A percentile compares a stretch with the other conserved stretches of the same genome.
Evolutionary conservation across 2,329 filamentous ascomycete species (phyloP).

Genomic region (Ramularia endophylla): DNA sequence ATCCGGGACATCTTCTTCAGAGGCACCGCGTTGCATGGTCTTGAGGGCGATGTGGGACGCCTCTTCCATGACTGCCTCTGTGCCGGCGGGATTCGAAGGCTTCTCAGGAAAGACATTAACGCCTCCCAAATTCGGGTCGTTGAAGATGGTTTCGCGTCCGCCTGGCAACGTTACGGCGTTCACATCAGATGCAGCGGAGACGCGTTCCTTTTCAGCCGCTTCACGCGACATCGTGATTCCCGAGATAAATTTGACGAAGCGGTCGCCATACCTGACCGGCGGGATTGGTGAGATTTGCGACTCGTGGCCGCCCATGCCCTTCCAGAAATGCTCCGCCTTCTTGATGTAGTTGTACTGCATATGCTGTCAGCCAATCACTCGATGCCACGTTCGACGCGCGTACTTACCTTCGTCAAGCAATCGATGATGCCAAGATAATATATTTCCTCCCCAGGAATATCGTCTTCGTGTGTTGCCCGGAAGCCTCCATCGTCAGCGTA

Average conservation of each 20-base stretch:
- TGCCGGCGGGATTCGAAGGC: conserved; percentile 32
- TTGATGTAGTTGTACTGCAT: conserved; percentile 85
- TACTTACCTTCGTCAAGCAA: conserved; percentile 87
- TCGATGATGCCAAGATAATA: conserved; percentile 99
- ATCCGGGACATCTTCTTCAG: conserved; percentile 55
- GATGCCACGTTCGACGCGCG: neutral
- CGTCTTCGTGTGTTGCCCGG: conserved; percentile 85
- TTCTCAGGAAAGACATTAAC: conserved; percentile 30
- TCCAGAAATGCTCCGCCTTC: conserved; percentile 94
- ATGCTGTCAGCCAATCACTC: neutral
- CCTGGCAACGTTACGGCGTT: conserved; percentile 16
- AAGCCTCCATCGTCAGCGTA: conserved; percentile 93
- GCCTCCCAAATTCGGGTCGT: conserved; percentile 35
- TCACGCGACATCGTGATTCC: conserved; percentile 86
- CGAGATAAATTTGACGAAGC: conserved; percentile 88
- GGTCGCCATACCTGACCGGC: conserved; percentile 83
- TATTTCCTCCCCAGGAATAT: conserved; percentile 77
- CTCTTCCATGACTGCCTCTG: conserved; percentile 50
- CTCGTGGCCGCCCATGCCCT: conserved; percentile 77
- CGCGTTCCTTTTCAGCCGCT: conserved; percentile 56
- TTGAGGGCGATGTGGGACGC: conserved; percentile 60
- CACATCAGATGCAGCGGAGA: conserved; percentile 24
- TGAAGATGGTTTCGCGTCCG: conserved; percentile 19
- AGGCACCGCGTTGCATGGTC: conserved; percentile 43
- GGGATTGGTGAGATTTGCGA: conserved; percentile 88